Evolutionary conservation across 768 basidiomycete genomes (phyloP), one percentile per base, ranked within the genome.

Genomic region (Candolleomyces aberdarensis): DNA sequence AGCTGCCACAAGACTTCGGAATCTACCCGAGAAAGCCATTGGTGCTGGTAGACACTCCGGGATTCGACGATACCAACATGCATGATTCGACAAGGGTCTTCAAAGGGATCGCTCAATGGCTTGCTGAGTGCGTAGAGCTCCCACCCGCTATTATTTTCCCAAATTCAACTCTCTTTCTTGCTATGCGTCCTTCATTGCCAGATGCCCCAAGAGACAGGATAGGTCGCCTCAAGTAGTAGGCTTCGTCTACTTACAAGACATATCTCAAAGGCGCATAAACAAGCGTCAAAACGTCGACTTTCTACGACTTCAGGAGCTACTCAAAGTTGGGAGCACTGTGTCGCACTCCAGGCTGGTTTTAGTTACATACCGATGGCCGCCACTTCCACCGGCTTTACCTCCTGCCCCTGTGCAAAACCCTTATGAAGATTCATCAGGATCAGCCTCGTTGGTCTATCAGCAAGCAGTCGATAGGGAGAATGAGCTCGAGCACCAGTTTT

Each of bases 331-430:
- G 19, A 46, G 19, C 15, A 6, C 19, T 36, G 36, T 36, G 11
- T 36, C 36, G 15, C 19, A 17, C 15, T 46, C 44, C 44, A 46
- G 14, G 44, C 13, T 46, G 15, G 44, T 46, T 82, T 80, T 64
- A 81, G 83, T 20, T 74, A 75, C 40, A 69, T 63, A 54, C 71
- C 76, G 7, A 73, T 82, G 60, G 44, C 44, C 44, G 71, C 71
- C 32, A 36, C 3, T 36, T 36, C 36, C 36, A 36, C 36, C 6
- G 36, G 1, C 36, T 11, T 5, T 79, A 80, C 59, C 78, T 83
- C 41, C 72, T 76, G 53, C 72, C 83, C 58, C 75, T 78, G 60
- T 83, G 82, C 54, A 83, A 74, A 50, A 80, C 76, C 78, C 81
- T 80, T 79, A 74, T 72, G 7, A 70, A 70, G 57, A 75, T 78